Evolutionary conservation across 1,284 basidiomycete genomes (phyloP), one percentile per base, ranked within the genome.

Genomic region (Ceratobasidium sp.): DNA sequence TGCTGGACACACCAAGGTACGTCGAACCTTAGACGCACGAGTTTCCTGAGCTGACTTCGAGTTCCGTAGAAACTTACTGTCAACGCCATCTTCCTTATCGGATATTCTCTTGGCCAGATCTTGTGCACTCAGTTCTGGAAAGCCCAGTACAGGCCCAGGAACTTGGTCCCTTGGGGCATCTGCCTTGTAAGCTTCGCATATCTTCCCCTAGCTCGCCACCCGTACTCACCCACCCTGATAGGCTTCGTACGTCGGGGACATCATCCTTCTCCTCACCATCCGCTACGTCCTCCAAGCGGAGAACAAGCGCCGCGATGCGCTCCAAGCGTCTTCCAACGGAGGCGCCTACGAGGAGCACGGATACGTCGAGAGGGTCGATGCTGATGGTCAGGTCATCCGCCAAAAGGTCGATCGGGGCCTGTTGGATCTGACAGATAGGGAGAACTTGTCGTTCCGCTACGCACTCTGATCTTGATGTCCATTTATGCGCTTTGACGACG

Each of bases 1-100:
- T n/a, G 79, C 80, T 1, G 82, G 82, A 0, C 79, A 80, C n/a
- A 82, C 82, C 15, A 83, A 83, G 79, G 82, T 80, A 57, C 50
- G 78, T 56, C 15, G 14, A 45, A 17, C 29, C 24, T 45, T 41
- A 51, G 17, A 8, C n/a, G n/a, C n/a, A n/a, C 14, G 31, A 57
- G 17, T n/a, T n/a, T n/a, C n/a, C 22, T 27, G 29, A 41, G 19
- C 29, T 69, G 44, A 76, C 36, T 45, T 36, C 56, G n/a, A 24
- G 7, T 24, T 60, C 44, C 33, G 36, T 33, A 79, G 79, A 79
- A 79, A 73, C 77, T 81, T 24, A 75, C 78, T 6, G 75, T 79
- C 48, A 82, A 81, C 67, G 81, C 77, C 2, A 78, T 82, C 62
- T 82, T 81, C 76, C 77, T 83, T 22, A 74, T 80, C n/a, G 79